Base-by-base conservation (phyloP, 805 yeast genomes). In the Helenozyma rhizophorensis region DNA sequence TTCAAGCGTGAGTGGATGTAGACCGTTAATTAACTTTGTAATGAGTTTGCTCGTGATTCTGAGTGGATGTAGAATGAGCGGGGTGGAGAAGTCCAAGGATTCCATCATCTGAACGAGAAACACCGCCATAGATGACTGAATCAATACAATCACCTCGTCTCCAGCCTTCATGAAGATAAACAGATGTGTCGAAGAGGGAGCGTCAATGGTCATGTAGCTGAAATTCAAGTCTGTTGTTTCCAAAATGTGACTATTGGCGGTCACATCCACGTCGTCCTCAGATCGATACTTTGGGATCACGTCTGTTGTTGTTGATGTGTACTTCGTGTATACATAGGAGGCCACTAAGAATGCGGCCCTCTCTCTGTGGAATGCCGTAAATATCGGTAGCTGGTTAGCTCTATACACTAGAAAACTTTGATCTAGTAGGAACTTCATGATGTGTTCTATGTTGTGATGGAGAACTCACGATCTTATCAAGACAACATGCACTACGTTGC, bases 61-160 rank as follows among this genome's bases (percentile, higher is more conserved):
- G 3, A 32, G 5, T 10, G 33, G 32, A 5, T 28, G 25, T 6
- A 43, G 25, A 6, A 43, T 31, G 11, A 43, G 22, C 2, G 44
- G 40, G 6, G 21, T 12, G 4, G 33, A 34, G 9, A 35, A 27
- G 17, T 36, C 39, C 12, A 42, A 30, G 8, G 40, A 33, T 19
- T 42, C 48, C 9, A 43, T 23, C n/a, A 38, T 35, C 24, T 36
- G 40, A 3, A 25, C 33, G 12, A 43, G 15, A 15, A 42, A 36
- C 21, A 30, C 4, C 3, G 46, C 38, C 23, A 30, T 25, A 3
- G 32, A 14, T 25, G 34, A 32, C 10, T 26, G 12, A 4, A 43
- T 14, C 6, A 43, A 28, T 4, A 37, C 40, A 11, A 23, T 12
- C 13, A 23, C 21, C 3, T 26, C 19, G 9, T 25, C 27, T 12